Base-by-base conservation (phyloP, 2,329 filamentous ascomycete genomes). In the Colletotrichum sp. region DNA sequence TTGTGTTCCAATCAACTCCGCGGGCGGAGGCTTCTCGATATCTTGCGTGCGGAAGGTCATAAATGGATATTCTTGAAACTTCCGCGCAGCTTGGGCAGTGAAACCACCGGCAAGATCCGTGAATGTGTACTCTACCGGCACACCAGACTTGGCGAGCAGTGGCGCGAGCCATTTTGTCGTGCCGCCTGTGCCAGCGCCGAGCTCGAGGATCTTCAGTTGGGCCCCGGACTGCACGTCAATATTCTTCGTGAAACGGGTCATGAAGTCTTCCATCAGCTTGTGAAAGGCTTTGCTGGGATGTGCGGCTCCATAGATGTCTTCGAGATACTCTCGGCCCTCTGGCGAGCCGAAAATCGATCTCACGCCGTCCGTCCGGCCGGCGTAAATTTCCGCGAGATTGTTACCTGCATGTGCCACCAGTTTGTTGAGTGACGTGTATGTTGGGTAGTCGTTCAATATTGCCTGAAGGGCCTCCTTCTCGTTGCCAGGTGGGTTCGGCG, bases 91-190 rank as follows among this genome's bases (percentile, higher is more conserved):
- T 2, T 71, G 72, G 5, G 79, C 80, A 2, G 86, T 83, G 16
- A 86, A 78, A 0, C 81, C 80, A 2, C 80, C 36, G 3, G 83
- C 79, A 3, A 87, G 74, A 55, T 88, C 86, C 2, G 86, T 86
- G 67, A 87, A 85, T 1, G 82, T 85, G 74, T 87, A 87, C 56
- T 81, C 78, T 28, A 85, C 79, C 0, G 81, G 78, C 1, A 82
- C 69, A 8, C 80, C 80, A 3, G 80, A 75, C 1, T 58, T 27
- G 2, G 78, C 79, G 3, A 87, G 78, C 2, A 80, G 27, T 0
- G 80, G 80, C 13, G 83, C 75, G 2, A 73, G 56, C 70, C 70
- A 73, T 16, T 73, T 73, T 3, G 65, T 60, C 22, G 70, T 73
- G 5, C 70, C 55, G 1, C 70, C 70, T 6, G 70, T 73, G 15